phyloP scores from a whole-genome alignment of 345 rosid species.

The Excoecaria agallocha region DNA sequence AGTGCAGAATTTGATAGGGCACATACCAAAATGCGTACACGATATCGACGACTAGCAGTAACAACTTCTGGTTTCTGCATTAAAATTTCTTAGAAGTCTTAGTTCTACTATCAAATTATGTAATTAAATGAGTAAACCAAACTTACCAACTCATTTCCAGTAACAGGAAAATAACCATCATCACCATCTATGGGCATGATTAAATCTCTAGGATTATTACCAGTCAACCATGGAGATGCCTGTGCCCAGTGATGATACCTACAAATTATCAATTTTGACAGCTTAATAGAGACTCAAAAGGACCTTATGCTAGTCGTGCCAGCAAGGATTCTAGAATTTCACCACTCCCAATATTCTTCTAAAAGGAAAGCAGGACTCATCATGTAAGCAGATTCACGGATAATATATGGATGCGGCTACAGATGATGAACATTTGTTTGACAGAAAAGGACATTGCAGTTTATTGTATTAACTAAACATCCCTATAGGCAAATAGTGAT shows the following conservation, averaged over 20 bases:
- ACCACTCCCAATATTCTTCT: neutral
- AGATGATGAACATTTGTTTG: neutral
- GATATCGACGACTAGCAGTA: constrained; percentile 63
- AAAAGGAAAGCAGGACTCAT: neutral
- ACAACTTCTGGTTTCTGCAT: constrained; percentile 87
- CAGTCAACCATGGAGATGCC: constrained; percentile 88
- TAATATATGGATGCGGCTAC: neutral
- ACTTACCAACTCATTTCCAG: constrained; percentile 88
- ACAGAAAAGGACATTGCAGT: neutral
- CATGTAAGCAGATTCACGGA: neutral
- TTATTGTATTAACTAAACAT: neutral
- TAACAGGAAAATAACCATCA: constrained; percentile 82
- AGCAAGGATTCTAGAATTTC: neutral
- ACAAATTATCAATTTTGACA: constrained; percentile 20
- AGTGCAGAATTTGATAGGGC: constrained; percentile 99
- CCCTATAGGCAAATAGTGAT: neutral
- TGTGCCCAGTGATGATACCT: constrained; percentile 70
- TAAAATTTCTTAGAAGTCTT: constrained; percentile 14
- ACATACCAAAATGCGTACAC: constrained; percentile 81
- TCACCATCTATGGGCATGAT: constrained; percentile 83
- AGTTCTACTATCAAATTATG: neutral
- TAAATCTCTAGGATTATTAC: constrained; percentile 76
- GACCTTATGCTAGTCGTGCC: neutral
- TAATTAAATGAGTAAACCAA: neutral
- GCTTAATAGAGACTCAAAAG: constrained; percentile 5